Percentiles rank a stretch among this genome's conserved stretches.
Conservation (phyloP, 2,329 filamentous ascomycete genomes). For the Alternaria sp. region DNA sequence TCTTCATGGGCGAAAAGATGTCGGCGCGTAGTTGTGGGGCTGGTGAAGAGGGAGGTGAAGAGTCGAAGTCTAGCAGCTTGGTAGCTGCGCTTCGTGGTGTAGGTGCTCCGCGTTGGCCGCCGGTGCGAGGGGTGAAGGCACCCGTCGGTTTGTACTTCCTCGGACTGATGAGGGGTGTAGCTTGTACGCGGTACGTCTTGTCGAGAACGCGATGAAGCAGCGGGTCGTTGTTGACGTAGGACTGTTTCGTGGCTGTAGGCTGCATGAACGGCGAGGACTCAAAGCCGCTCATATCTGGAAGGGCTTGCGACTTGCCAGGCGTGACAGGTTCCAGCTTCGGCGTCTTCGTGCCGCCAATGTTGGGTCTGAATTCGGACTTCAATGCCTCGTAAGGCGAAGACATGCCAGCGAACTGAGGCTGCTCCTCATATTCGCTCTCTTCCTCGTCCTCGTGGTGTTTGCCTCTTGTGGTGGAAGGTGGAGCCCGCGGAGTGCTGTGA, state of each 20-base stretch:
- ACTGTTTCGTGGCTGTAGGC: constrained; percentile 44
- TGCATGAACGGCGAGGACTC: constrained; percentile 61
- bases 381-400: constrained; percentile 79
- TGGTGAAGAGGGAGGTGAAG: constrained; percentile 61
- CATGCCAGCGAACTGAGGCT: constrained; percentile 65
- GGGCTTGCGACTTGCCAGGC: constrained; percentile 40
- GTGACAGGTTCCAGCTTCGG: constrained; percentile 44
- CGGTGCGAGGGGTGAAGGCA: constrained; percentile 47
- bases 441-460: constrained; percentile 14
- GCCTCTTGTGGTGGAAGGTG: constrained; percentile 28
- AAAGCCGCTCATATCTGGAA: constrained; percentile 53
- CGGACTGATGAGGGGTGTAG: constrained; percentile 80
- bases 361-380: constrained; percentile 70
- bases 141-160: constrained; percentile 52
- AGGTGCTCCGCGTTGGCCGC: constrained; percentile 33
- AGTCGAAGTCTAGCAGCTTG: constrained; percentile 40
- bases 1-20: constrained; percentile 77
- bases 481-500: constrained; percentile 66
- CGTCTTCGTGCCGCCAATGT: constrained; percentile 58
- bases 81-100: constrained; percentile 32
- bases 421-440: constrained; percentile 25
- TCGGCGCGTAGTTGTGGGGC: constrained; percentile 84
- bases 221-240: constrained; percentile 66
- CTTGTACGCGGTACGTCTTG: constrained; percentile 92
- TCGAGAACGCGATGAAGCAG: constrained; percentile 91